A percentile compares a stretch with the other conserved stretches of the same genome.
These are phyloP conservation scores for Neurospora tetraspora DNA, from an alignment of 495 filamentous ascomycete genomes.

Conservation along the genomic window DNA sequence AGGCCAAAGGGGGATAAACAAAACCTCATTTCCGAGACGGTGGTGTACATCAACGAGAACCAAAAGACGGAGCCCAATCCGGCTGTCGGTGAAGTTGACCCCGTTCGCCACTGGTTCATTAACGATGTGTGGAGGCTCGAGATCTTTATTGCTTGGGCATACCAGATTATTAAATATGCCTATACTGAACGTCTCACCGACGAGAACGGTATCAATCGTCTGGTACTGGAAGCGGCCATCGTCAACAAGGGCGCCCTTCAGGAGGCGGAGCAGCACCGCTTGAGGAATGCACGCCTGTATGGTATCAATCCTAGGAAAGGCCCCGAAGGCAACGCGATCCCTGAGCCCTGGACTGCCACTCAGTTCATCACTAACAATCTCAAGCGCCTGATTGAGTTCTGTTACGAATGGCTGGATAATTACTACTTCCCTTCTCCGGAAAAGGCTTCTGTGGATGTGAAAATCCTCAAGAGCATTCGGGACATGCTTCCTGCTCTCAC, in stretches of 20 bases:
- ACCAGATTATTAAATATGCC: slow-evolving; percentile 56
- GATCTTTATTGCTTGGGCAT: slow-evolving; percentile 65
- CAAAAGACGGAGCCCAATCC: slow-evolving; percentile 52
- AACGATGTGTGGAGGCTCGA: slow-evolving; percentile 65
- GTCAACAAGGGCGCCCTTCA: slow-evolving; percentile 62
- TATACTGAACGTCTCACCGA: slow-evolving; percentile 46
- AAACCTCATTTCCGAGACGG: slow-evolving; percentile 54
- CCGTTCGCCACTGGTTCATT: slow-evolving; percentile 72
- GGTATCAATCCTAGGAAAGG: slow-evolving; percentile 53
- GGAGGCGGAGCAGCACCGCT: slow-evolving; percentile 64
- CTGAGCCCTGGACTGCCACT: slow-evolving; percentile 74
- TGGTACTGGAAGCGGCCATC: slow-evolving; percentile 68
- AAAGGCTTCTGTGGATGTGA: slow-evolving; percentile 8
- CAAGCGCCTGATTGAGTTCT: slow-evolving; percentile 44
- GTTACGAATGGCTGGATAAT: slow-evolving; percentile 24
- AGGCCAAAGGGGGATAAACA: slow-evolving; percentile 36
- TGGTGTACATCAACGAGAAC: slow-evolving; percentile 58
- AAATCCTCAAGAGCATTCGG: slow-evolving; percentile 25
- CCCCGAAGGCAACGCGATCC: slow-evolving; percentile 58
- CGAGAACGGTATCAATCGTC: slow-evolving; percentile 34
- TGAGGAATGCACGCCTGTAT: slow-evolving; percentile 54
- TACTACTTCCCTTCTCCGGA: slow-evolving; percentile 4
- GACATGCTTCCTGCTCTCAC: slow-evolving; percentile 33
- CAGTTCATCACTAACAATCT: slow-evolving; percentile 46
- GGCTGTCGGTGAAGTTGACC: slow-evolving; percentile 55